Evolutionary conservation across 305 asterid species (phyloP).

Genomic region (Fraxinus velutina): DNA sequence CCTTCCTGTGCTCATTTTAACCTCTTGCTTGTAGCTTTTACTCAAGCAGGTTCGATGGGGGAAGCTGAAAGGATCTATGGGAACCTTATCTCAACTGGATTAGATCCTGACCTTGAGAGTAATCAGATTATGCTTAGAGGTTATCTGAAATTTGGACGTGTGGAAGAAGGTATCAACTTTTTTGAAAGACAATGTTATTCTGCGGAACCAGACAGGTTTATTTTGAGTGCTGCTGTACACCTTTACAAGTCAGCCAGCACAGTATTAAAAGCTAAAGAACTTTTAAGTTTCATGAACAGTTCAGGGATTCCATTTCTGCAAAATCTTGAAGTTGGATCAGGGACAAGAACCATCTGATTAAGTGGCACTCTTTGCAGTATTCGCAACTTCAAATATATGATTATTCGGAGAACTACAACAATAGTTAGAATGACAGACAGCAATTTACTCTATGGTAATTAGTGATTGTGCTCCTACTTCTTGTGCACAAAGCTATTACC

Average conservation of each 20-base stretch:
- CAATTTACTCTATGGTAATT: background rate
- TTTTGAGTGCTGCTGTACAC: constrained; percentile 68
- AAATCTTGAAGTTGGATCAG: constrained; percentile 60
- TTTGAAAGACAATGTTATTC: constrained; percentile 49
- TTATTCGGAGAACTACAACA: background rate
- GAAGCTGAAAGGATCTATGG: constrained; percentile 62
- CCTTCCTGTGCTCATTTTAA: constrained; percentile 61
- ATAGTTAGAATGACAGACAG: background rate
- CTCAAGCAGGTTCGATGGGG: constrained; percentile 50
- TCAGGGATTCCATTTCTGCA: constrained; percentile 42
- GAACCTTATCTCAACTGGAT: constrained; percentile 36
- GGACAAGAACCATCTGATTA: constrained; percentile 23
- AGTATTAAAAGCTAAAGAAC: constrained; percentile 40
- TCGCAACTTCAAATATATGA: background rate
- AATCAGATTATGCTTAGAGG: constrained; percentile 63
- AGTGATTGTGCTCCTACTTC: background rate
- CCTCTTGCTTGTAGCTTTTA: constrained; percentile 46
- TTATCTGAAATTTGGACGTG: constrained; percentile 58
- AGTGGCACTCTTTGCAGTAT: background rate
- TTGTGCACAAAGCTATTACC: background rate
- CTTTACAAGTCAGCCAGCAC: constrained; percentile 51
- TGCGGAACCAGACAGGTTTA: constrained; percentile 51
- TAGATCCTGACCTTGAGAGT: constrained; percentile 52
- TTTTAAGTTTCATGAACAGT: constrained; percentile 41
- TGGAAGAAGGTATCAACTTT: constrained; percentile 61